Evolutionary conservation across 176 grass and related monocot genomes (phyloP), one percentile per base, ranked within the genome.

Genomic region (Saccharum spontaneum): DNA sequence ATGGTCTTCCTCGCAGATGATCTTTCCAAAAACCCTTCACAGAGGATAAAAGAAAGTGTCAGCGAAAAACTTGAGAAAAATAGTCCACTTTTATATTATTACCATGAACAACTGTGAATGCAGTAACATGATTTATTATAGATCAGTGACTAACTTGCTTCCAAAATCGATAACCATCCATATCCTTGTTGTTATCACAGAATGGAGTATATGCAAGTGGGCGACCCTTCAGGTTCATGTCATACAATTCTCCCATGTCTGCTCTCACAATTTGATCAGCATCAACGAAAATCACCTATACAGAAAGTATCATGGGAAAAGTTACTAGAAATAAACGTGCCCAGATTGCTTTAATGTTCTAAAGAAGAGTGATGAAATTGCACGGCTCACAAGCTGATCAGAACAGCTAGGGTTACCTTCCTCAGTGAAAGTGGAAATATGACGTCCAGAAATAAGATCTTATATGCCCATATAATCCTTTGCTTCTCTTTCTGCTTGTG

Each of bases 401-500:
- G 33, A 86, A 44, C 24, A 71, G 46, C 62, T 8, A 61, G 15
- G 52, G 48, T 37, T 81, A 98, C 97, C 93, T 95, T 98, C 69
- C 87, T 94, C 78, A 98, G 90, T 10, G 93, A 98, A 94, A 98
- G 83, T 39, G 97, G 93, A 80, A 98, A 98, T 80, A 95, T 98
- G 79, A 98, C 97, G 89, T 98, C 97, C 81, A 98, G 88, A 94
- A 98, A 98, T 82, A 98, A 95, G 36, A 98, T 98, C 84, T 98
- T 98, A 80, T 98, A 98, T 45, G 97, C 97, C 97, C 97, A 98
- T 85, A 98, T 98, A 65, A 98, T 98, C 17, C 97, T 79, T 78
- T 98, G 97, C 88, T 98, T 98, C 89, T 98, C 97, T 86, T 94
- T 98, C 92, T 98, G 97, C 83, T 98, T 98, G 79, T 95, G 97